Evolutionary conservation across 371 early-diverging fungal species (phyloP).

Genomic region (Mortierella sp.): DNA sequence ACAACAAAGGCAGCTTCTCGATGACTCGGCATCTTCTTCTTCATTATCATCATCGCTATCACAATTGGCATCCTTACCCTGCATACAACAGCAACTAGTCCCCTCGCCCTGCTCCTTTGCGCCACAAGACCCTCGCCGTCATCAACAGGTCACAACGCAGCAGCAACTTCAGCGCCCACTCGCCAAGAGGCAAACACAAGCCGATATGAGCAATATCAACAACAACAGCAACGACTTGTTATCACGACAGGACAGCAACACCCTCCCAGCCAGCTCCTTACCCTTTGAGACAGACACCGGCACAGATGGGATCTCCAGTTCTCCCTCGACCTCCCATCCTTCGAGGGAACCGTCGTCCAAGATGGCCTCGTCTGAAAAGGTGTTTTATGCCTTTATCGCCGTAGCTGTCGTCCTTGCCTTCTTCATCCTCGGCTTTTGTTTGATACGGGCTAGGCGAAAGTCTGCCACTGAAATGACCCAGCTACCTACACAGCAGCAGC

Average conservation of each 20-base stretch:
- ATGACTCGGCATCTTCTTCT: not conserved
- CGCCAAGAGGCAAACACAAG: not conserved
- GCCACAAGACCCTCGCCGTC: not conserved
- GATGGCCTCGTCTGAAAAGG: constrained; percentile 16
- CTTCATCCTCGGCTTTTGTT: not conserved
- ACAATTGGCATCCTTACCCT: too few relatives aligned
- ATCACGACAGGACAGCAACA: not conserved
- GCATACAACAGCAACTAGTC: not conserved
- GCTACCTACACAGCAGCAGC: constrained; percentile 7
- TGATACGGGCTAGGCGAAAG: not conserved
- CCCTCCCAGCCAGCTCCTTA: not conserved
- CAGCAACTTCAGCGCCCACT: not conserved
- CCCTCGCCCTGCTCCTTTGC: not conserved
- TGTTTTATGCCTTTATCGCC: constrained; percentile 7
- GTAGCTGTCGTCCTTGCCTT: not conserved
- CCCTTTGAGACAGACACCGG: not conserved
- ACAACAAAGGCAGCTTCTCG: not conserved
- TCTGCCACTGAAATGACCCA: not conserved
- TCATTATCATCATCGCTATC: not conserved
- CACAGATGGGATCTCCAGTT: not conserved
- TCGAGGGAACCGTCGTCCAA: not conserved
- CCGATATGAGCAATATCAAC: not conserved
- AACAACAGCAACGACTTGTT: not conserved
- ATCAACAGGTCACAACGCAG: not conserved
- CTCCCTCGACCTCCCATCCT: not conserved